phyloP scores from a whole-genome alignment of 108 stramenopile species.

The Cyclotella sp. region DNA sequence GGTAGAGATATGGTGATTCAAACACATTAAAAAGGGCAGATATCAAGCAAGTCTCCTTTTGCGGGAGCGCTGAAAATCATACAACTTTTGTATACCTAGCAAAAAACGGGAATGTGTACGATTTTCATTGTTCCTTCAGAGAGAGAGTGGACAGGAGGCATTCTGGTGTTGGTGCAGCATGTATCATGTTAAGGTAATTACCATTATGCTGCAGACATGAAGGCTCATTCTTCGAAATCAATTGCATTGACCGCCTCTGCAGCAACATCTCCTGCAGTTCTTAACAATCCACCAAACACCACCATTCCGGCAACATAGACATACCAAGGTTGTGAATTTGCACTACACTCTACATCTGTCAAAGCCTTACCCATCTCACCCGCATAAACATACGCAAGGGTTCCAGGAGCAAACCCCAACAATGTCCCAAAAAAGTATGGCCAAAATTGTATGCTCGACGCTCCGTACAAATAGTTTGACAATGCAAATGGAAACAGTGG shows the following conservation, averaged over 20 bases:
- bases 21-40: too few relatives aligned
- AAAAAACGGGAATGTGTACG: too few relatives aligned
- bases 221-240: slow-evolving; percentile 55
- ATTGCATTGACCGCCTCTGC: slow-evolving; percentile 66
- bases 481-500: slow-evolving; percentile 93
- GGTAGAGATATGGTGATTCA: too few relatives aligned
- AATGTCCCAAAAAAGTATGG: slow-evolving; percentile 75
- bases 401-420: slow-evolving; percentile 85
- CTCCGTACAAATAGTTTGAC: slow-evolving; percentile 92
- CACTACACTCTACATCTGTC: slow-evolving; percentile 45
- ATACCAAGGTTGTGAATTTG: slow-evolving; percentile 71
- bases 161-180: too few relatives aligned
- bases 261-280: slow-evolving; percentile 72
- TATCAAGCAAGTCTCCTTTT: too few relatives aligned
- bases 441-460: slow-evolving; percentile 72
- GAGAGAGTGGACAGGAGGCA: too few relatives aligned
- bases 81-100: too few relatives aligned
- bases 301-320: slow-evolving; percentile 67
- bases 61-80: too few relatives aligned
- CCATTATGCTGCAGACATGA: too few relatives aligned
- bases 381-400: slow-evolving; percentile 81
- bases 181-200: too few relatives aligned
- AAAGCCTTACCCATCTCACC: slow-evolving; percentile 75
- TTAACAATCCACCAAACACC: slow-evolving; percentile 57
- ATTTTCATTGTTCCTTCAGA: too few relatives aligned